Evolutionary conservation across 148 eudicot genomes (phyloP).

Genomic region (Vaccinium darrowii): DNA sequence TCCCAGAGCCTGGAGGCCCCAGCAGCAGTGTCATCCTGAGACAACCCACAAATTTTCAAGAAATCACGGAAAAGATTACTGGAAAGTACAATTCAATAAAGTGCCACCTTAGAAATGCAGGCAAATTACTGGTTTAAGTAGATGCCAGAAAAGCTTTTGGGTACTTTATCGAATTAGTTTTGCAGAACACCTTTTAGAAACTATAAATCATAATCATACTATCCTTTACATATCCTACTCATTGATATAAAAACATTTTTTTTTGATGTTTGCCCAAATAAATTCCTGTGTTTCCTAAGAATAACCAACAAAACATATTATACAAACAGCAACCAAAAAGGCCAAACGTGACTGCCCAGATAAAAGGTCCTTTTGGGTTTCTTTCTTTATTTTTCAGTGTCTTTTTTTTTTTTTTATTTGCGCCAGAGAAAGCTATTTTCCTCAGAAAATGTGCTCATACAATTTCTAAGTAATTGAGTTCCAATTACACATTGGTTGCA

Average conservation of each 20-base stretch:
- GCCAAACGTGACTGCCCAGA: background rate
- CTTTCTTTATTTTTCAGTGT: background rate
- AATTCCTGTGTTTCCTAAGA: background rate
- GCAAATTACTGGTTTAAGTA: background rate
- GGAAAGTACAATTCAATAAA: background rate
- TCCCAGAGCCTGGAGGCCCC: constrained; percentile 53
- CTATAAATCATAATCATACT: background rate
- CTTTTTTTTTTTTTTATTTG: background rate
- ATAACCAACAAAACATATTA: background rate
- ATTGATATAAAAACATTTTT: background rate
- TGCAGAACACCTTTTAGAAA: background rate
- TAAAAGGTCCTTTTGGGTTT: background rate
- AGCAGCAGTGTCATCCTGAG: constrained; percentile 47
- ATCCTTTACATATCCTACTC: background rate
- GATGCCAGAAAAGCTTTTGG: background rate
- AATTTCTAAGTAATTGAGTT: background rate
- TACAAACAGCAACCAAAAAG: background rate
- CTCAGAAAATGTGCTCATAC: background rate
- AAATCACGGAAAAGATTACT: background rate
- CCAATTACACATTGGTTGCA: background rate
- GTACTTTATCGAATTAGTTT: background rate
- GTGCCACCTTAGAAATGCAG: background rate
- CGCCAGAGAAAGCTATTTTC: background rate
- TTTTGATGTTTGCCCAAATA: background rate
- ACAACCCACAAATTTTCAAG: background rate